Conservation (phyloP, 495 filamentous ascomycete genomes). For the Friedmanniomyces simplex region DNA sequence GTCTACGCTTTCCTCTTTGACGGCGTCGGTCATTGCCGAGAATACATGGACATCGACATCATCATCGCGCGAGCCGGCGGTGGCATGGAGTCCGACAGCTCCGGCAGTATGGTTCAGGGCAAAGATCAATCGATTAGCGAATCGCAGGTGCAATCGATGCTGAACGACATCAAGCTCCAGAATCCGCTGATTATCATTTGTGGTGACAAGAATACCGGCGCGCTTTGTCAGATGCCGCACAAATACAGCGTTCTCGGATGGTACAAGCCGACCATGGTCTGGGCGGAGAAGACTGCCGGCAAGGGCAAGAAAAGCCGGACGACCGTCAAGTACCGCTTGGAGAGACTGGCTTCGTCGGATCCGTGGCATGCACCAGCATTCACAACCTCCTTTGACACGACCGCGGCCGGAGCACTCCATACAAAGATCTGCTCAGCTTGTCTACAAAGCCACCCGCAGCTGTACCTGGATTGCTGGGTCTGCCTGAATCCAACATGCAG, state of each 20-base stretch:
- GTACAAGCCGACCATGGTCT: conserved; percentile 63
- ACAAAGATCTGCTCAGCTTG: conserved; percentile 35
- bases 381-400: neutral
- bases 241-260: conserved; percentile 61
- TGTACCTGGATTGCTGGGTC: conserved; percentile 56
- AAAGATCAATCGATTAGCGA: conserved; percentile 23
- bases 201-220: conserved; percentile 44
- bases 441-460: conserved; percentile 26
- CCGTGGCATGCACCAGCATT: conserved; percentile 57
- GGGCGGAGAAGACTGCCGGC: conserved; percentile 47
- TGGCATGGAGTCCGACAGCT: conserved; percentile 24
- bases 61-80: conserved; percentile 44
- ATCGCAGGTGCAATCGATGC: conserved; percentile 10
- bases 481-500: conserved; percentile 53
- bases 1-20: conserved; percentile 55
- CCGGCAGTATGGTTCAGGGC: conserved; percentile 15
- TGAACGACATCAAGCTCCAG: conserved; percentile 25
- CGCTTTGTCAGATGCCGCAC: conserved; percentile 47
- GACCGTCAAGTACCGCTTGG: conserved; percentile 50
- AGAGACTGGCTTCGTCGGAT: conserved; percentile 47
- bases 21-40: conserved; percentile 38
- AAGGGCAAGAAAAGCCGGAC: conserved; percentile 29
- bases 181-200: conserved; percentile 28
- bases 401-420: neutral
- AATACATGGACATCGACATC: conserved; percentile 53